These are phyloP conservation scores for Diaporthe sp. DNA, from an alignment of 2,329 filamentous ascomycete species.

Conservation along the genomic window DNA sequence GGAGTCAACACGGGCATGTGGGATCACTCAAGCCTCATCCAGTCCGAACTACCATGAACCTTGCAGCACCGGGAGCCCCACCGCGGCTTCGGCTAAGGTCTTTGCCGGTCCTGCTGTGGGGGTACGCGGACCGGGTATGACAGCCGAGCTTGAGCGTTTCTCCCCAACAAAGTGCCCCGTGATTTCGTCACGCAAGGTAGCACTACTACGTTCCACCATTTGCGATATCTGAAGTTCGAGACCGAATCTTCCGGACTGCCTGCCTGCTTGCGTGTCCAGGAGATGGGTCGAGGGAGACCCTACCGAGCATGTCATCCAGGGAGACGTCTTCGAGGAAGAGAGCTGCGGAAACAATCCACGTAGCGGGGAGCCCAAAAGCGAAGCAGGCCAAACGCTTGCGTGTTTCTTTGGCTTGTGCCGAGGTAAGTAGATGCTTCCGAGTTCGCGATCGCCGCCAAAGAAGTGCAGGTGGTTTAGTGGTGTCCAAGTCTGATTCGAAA, in stretches of 20 bases:
- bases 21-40: background rate
- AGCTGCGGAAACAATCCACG: slow-evolving; percentile 9
- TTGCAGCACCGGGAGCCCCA: background rate
- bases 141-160: background rate
- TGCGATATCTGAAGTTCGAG: background rate
- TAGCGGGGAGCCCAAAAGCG: background rate
- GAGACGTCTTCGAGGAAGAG: slow-evolving; percentile 7
- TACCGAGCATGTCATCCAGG: background rate
- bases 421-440: background rate
- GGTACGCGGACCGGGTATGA: background rate
- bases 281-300: background rate
- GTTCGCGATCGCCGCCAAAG: background rate
- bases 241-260: background rate
- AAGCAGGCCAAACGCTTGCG: slow-evolving; percentile 2
- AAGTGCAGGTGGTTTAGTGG: background rate
- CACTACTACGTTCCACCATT: background rate
- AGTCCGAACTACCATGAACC: too few species aligned
- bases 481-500: background rate
- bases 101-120: background rate
- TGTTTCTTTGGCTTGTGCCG: background rate
- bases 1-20: background rate
- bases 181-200: background rate
- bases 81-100: background rate
- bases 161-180: background rate
- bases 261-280: background rate